phyloP scores from a whole-genome alignment of 2,329 filamentous ascomycete genomes.

The Arthrobotrys entomopaga region DNA sequence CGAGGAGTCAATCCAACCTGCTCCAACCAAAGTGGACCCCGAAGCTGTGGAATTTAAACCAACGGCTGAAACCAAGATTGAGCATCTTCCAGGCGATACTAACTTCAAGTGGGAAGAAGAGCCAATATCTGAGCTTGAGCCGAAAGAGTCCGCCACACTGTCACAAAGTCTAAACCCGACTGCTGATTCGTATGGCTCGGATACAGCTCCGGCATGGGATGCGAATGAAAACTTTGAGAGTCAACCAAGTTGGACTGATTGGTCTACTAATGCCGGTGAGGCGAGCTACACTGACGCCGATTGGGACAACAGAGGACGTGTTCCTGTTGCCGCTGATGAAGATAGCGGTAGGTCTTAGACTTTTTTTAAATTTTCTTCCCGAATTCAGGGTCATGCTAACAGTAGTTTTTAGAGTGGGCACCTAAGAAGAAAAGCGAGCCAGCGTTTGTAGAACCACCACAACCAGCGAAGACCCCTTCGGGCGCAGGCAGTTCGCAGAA shows the following conservation, averaged over 20 bases:
- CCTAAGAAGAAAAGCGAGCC: conserved; percentile 20
- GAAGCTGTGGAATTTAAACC: background rate
- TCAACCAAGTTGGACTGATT: conserved; percentile 28
- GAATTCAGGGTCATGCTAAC: background rate
- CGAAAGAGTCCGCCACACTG: background rate
- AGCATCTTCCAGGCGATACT: background rate
- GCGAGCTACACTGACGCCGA: background rate
- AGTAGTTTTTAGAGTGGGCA: conserved; percentile 30
- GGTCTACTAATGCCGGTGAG: conserved; percentile 17
- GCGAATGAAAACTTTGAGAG: background rate
- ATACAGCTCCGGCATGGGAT: conserved; percentile 3
- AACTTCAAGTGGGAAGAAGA: conserved; percentile 16
- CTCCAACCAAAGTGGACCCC: background rate
- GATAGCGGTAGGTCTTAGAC: conserved; percentile 19
- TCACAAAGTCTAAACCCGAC: background rate
- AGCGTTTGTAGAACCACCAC: background rate
- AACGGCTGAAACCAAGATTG: background rate
- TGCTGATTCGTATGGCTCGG: background rate
- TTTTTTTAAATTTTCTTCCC: too few relatives aligned
- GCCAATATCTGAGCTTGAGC: background rate
- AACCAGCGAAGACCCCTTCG: conserved; percentile 6
- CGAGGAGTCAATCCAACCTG: background rate
- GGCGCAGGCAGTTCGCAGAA: background rate
- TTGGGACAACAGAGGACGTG: conserved; percentile 41
- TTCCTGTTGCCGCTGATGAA: conserved; percentile 11